A percentile compares a stretch with the other conserved stretches of the same genome.
Conservation (phyloP, 2,329 filamentous ascomycete species). For the Paraconiothyrium sp. region DNA sequence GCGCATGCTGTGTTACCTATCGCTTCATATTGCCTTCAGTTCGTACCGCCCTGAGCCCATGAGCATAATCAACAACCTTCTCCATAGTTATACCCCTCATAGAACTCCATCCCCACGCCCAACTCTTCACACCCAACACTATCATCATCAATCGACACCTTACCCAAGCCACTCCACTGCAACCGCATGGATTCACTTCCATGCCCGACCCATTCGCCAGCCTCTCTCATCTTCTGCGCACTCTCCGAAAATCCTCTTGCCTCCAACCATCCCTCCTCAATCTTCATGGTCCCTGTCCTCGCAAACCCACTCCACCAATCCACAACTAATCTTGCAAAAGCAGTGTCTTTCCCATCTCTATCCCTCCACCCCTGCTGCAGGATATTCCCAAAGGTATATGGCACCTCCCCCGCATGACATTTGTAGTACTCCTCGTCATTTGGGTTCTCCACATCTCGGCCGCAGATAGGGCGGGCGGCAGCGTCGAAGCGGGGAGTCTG, state of each 20-base stretch:
- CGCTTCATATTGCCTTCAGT: too few species aligned
- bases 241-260: conserved; percentile 43
- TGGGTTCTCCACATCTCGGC: conserved; percentile 47
- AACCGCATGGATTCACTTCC: conserved; percentile 10
- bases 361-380: conserved; percentile 43
- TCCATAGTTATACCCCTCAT: conserved; percentile 12
- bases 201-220: conserved; percentile 39
- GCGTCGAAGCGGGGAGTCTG: conserved; percentile 43
- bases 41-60: too few species aligned
- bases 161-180: conserved; percentile 18
- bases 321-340: conserved; percentile 43
- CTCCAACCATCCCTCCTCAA: conserved; percentile 38
- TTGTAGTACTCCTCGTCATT: conserved; percentile 52
- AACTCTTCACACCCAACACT: conserved; percentile 13
- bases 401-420: conserved; percentile 54
- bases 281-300: conserved; percentile 45
- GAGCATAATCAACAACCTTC: background rate
- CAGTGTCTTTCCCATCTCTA: conserved; percentile 49
- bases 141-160: background rate
- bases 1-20: too few species aligned
- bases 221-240: conserved; percentile 34
- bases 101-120: conserved; percentile 10
- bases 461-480: conserved; percentile 26
- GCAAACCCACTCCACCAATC: conserved; percentile 50
- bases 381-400: conserved; percentile 52